A percentile compares a stretch with the other conserved stretches of the same genome.
Evolutionary conservation across 2,329 filamentous ascomycete species (phyloP).

Genomic region (Podosphaera fusca): DNA sequence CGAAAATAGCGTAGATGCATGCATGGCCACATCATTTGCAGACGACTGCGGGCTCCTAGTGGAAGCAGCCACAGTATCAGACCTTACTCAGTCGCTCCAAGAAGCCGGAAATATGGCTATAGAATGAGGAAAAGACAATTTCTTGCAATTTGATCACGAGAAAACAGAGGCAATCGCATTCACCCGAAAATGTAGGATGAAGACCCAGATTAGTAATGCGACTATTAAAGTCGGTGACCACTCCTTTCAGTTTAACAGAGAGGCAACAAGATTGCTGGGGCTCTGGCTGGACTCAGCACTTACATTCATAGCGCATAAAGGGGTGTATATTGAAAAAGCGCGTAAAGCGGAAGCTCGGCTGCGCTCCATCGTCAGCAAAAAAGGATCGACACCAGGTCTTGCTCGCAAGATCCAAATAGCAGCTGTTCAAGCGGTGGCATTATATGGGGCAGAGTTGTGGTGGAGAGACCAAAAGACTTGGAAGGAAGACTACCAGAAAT

Average conservation of each 20-base stretch:
- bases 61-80: not conserved
- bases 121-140: not conserved
- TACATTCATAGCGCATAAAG: not conserved
- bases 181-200: not conserved
- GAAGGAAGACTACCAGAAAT: not conserved
- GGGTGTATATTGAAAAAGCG: not conserved
- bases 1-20: not conserved
- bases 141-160: not conserved
- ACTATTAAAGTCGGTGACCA: not conserved
- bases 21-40: not conserved
- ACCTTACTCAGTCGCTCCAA: not conserved
- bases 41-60: not conserved
- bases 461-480: not conserved
- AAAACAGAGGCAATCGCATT: not conserved
- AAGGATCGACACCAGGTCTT: not conserved
- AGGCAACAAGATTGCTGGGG: not conserved
- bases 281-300: not conserved
- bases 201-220: not conserved
- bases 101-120: not conserved
- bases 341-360: not conserved
- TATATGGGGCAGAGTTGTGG: not conserved
- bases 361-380: not conserved
- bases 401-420: not conserved
- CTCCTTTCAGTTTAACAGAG: not conserved
- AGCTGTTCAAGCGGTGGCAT: not conserved